Conservation (phyloP, 768 basidiomycete genomes). For the Pisolithus marmoratus region DNA sequence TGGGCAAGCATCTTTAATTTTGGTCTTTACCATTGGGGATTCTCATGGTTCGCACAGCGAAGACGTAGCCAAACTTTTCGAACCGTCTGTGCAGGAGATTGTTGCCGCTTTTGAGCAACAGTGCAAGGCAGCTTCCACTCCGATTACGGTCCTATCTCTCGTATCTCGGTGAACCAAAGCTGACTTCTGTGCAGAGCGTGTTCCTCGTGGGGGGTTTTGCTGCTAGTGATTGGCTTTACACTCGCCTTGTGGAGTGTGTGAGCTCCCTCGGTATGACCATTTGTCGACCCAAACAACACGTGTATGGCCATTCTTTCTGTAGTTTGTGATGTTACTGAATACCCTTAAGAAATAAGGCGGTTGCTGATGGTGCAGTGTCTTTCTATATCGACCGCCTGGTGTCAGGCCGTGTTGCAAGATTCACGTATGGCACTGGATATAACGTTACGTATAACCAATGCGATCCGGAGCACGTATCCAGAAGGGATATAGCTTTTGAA, state of each 20-base stretch:
- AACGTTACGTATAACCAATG: constrained; percentile 23
- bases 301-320: constrained; percentile 27
- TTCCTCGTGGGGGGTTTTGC: constrained; percentile 46
- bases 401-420: constrained; percentile 35
- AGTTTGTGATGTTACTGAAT: neutral
- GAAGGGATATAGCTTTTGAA: constrained; percentile 21
- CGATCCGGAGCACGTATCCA: constrained; percentile 32
- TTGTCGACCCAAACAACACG: constrained; percentile 40
- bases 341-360: constrained; percentile 33
- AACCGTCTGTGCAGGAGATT: constrained; percentile 30
- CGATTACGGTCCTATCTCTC: constrained; percentile 17
- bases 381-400: constrained; percentile 39
- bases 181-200: constrained; percentile 14
- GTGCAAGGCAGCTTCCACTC: constrained; percentile 12
- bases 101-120: constrained; percentile 25
- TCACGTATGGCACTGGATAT: constrained; percentile 38
- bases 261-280: constrained; percentile 29
- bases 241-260: constrained; percentile 30
- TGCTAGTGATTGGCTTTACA: constrained; percentile 38
- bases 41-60: constrained; percentile 11
- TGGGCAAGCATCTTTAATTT: constrained; percentile 19
- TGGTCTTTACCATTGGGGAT: neutral
- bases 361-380: constrained; percentile 40
- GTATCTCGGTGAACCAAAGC: neutral
- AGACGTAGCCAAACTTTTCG: constrained; percentile 32